Base-by-base conservation (phyloP, 805 yeast genomes). In the Pichia exigua region DNA sequence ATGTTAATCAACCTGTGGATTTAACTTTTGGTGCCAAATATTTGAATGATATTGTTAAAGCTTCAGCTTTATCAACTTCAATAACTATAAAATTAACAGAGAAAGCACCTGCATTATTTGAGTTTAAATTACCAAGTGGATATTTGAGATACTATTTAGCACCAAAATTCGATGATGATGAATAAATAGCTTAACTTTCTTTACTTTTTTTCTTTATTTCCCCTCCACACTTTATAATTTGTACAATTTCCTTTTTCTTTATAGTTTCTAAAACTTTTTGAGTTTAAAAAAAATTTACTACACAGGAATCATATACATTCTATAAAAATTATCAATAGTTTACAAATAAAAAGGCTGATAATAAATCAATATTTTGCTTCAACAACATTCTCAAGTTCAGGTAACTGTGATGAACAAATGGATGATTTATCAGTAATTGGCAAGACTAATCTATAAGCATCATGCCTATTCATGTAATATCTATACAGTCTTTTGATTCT, bases 81-180 rank as follows among this genome's bases (percentile, higher is more conserved):
- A 91, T 92, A 54, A 86, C 94, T 42, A 77, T 94, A 58, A 87
- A 88, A 70, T 78, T 94, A 64, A 87, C 96, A 20, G 92, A 86
- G 63, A 89, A 87, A 66, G 83, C 94, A 17, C 99, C 99, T 35
- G 96, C 97, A 42, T 74, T 90, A 68, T 89, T 94, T 65, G 97
- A 92, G 73, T 94, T 85, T 73, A 85, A 85, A 70, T 76, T 94
- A 65, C 83, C 89, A 56, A 86, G 92, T 69, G 99, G 99, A 50
- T 87, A 88, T 71, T 76, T 94, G 68, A 85, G 96, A 68, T 94
- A 87, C 80, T 94, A 87, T 79, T 79, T 94, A 69, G 99, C 99
- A 61, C 99, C 99, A 54, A 92, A 94, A 78, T 89, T 94, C 67
- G 96, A 87, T 59, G 98, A 91, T 57, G 96, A 87, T 57, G 94